Base-by-base conservation (phyloP, 306 rosid genomes). In the Adenanthera pavonina region DNA sequence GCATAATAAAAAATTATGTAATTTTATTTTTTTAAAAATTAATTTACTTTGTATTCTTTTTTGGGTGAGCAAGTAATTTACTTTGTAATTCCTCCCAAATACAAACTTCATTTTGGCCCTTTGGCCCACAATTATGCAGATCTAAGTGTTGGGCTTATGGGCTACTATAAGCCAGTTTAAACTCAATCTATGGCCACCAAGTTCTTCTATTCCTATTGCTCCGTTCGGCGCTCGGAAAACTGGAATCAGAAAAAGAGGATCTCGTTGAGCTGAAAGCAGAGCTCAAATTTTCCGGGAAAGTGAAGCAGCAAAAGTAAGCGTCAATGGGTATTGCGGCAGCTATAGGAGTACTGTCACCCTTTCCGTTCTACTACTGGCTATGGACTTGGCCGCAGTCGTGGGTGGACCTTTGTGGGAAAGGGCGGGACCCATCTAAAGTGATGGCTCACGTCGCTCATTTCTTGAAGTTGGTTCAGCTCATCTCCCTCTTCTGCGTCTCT, bases 321-420 rank as follows among this genome's bases (percentile, higher is more conserved):
- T 59, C 13, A 36, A 84, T 87, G 98, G 92, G 91, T 0, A 17
- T 93, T 40, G 72, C 61, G n/a, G 91, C 89, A 0, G 96, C 83
- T 0, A 8, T 90, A 1, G 96, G 91, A 25, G 83, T 88, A 48
- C 2, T 92, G 34, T 76, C 85, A 15, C 98, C 97, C 1, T 95
- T 95, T 78, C 94, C 98, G 7, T 91, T 90, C 85, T 93, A 93
- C 85, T 89, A 76, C 72, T 84, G 83, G 62, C 84, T 95, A 0
- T 92, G 98, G 98, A 88, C 57, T 13, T 85, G 69, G 79, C 97
- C 98, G 0, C 94, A 88, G 70, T 83, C 90, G n/a, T 95, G 97
- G 98, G 91, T 91, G 0, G 78, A 90, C 11, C 76, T 95, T 3
- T 95, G 97, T 34, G 98, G 99, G 2, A 90, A 83, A 81, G 91